Evolutionary conservation across 2,329 filamentous ascomycete genomes (phyloP).

Genomic region (Clonostachys rosea): DNA sequence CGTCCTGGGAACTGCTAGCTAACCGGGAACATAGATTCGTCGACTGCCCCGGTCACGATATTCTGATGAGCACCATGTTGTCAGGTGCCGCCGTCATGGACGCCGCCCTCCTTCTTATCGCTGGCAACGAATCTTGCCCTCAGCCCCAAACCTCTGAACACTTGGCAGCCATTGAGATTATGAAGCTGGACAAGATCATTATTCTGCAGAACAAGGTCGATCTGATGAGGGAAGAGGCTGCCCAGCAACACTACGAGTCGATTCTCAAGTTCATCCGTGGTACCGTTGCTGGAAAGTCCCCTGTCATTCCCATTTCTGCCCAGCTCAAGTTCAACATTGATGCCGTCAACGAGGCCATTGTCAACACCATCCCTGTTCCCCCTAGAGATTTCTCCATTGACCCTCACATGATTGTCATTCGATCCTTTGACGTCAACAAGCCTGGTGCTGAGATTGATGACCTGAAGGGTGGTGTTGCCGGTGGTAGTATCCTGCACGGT

Average conservation of each 20-base stretch:
- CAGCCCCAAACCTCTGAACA: slow-evolving; percentile 99
- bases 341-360: slow-evolving; percentile 92
- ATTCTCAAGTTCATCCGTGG: slow-evolving; percentile 98
- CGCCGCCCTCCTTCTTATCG: slow-evolving; percentile 90
- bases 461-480: slow-evolving; percentile 96
- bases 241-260: slow-evolving; percentile 90
- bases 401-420: slow-evolving; percentile 98
- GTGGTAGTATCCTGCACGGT: slow-evolving; percentile 94
- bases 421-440: slow-evolving; percentile 99
- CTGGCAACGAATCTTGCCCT: slow-evolving; percentile 96
- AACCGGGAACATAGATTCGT: slow-evolving; percentile 63
- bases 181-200: slow-evolving; percentile 99
- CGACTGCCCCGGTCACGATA: slow-evolving; percentile 98
- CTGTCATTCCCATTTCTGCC: slow-evolving; percentile 93
- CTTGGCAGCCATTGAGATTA: slow-evolving; percentile 98
- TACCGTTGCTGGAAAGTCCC: slow-evolving; percentile 90
- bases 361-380: slow-evolving; percentile 91
- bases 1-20: not conserved
- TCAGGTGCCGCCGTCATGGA: slow-evolving; percentile 99
- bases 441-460: slow-evolving; percentile 98
- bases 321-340: slow-evolving; percentile 99
- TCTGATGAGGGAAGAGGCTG: slow-evolving; percentile 93
- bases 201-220: slow-evolving; percentile 99
- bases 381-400: slow-evolving; percentile 85
- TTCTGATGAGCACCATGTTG: slow-evolving; percentile 99